Base-by-base conservation (phyloP, 73 alveolate species). In the Paramecium bursaria region DNA sequence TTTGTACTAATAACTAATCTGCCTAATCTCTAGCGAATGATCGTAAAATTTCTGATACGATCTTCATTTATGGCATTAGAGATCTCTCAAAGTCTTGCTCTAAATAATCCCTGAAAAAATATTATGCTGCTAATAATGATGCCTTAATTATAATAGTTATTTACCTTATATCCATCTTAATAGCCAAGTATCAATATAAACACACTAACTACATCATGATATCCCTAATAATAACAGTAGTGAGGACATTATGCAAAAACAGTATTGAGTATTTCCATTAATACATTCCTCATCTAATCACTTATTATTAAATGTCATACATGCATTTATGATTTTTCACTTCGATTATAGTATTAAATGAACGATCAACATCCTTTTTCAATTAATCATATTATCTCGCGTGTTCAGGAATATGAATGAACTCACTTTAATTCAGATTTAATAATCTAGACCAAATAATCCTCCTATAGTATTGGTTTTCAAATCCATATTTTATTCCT, bases 91-190 rank as follows among this genome's bases (percentile, higher is more conserved):
- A 67, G 14, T 67, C 82, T 27, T 67, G 11, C 14, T 39, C 57
- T 67, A 67, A 67, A 42, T 67, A 67, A 14, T 67, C 82, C 44
- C 33, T 67, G 10, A 67, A 67, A 25, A 67, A 67, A 19, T 67
- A 25, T 19, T 67, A 2, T 27, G 82, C 82, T 19, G 82, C 82
- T 25, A 21, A 35, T 7, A 47, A 11, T 6, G 60, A 17, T 14
- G 82, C 82, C 2, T 25, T 15, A 11, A 30, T n/a, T n/a, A n/a
- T n/a, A n/a, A n/a, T n/a, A n/a, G n/a, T n/a, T n/a, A n/a, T n/a
- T n/a, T n/a, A n/a, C n/a, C n/a, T n/a, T n/a, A n/a, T n/a, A 67
- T 13, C 82, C 82, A 21, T 67, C 6, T 42, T 67, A 53, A 1
- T 39, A 53, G 7, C 82, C 82, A 1, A 67, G 22, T 19, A 67